Conservation (phyloP, 2,329 filamentous ascomycete species). For the Diaporthe longicolla region DNA sequence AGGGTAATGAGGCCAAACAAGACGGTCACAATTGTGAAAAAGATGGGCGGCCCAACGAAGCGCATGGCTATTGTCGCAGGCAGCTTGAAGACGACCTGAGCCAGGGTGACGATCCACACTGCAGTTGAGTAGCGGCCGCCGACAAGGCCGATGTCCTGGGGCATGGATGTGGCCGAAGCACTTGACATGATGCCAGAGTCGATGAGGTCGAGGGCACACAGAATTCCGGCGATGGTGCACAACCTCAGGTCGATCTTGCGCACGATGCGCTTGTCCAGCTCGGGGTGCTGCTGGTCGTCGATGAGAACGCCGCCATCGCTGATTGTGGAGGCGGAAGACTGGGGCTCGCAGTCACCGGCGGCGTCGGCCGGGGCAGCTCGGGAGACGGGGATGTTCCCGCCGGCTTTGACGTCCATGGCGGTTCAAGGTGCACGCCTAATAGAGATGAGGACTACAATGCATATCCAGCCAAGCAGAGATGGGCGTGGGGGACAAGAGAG, state of each 20-base stretch:
- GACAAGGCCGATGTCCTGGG: conserved; percentile 72
- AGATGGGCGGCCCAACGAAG: conserved; percentile 73
- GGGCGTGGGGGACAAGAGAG: neutral
- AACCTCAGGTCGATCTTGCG: conserved; percentile 77
- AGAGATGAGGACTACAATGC: neutral
- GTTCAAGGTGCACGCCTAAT: neutral
- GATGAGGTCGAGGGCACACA: conserved; percentile 78
- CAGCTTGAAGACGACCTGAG: conserved; percentile 77
- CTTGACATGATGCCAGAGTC: conserved; percentile 77
- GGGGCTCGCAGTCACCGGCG: neutral
- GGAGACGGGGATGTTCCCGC: neutral
- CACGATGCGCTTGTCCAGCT: conserved; percentile 64
- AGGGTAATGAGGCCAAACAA: conserved; percentile 76
- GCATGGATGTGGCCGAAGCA: conserved; percentile 78
- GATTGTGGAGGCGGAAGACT: neutral
- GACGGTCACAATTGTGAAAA: conserved; percentile 72
- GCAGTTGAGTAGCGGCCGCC: conserved; percentile 78
- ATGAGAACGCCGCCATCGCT: conserved; percentile 42
- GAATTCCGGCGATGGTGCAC: conserved; percentile 78
- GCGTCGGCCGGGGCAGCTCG: neutral
- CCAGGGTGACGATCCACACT: conserved; percentile 81
- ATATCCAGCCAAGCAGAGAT: neutral
- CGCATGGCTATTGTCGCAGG: conserved; percentile 78
- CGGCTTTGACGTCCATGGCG: conserved; percentile 28
- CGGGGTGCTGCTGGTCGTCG: conserved; percentile 44